These are phyloP conservation scores for Colletotrichum euphorbiae DNA, from an alignment of 2,329 filamentous ascomycete genomes.

Conservation along the genomic window DNA sequence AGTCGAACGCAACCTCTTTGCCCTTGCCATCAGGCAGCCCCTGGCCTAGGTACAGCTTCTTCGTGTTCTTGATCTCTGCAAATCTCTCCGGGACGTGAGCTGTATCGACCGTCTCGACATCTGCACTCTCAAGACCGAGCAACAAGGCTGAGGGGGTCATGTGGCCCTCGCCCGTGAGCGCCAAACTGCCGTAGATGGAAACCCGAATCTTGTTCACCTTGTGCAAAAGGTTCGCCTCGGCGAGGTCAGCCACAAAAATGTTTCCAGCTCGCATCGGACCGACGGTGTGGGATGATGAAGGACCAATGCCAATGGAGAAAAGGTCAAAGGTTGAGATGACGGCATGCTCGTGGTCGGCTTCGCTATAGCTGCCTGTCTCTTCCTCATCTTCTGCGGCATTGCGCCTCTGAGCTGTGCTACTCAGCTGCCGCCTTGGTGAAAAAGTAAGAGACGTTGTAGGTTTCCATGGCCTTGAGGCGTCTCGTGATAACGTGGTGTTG, in stretches of 20 bases:
- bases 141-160: slow-evolving; percentile 64
- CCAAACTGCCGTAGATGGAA: slow-evolving; percentile 62
- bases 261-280: slow-evolving; percentile 64
- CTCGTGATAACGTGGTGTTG: slow-evolving; percentile 4
- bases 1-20: slow-evolving; percentile 61
- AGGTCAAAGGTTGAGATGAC: slow-evolving; percentile 65
- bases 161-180: slow-evolving; percentile 63
- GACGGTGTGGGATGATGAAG: slow-evolving; percentile 63
- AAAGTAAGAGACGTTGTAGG: background rate
- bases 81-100: slow-evolving; percentile 60
- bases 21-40: slow-evolving; percentile 54
- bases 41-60: slow-evolving; percentile 57
- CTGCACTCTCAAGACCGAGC: slow-evolving; percentile 60
- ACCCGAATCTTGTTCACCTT: slow-evolving; percentile 61
- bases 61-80: slow-evolving; percentile 57
- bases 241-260: slow-evolving; percentile 62
- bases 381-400: slow-evolving; percentile 46
- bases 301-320: slow-evolving; percentile 64
- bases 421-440: slow-evolving; percentile 13
- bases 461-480: background rate
- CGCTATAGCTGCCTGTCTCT: slow-evolving; percentile 57
- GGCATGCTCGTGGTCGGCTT: slow-evolving; percentile 62
- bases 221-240: slow-evolving; percentile 57
- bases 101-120: slow-evolving; percentile 63
- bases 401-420: slow-evolving; percentile 23